These are phyloP conservation scores for Lonicera japonica DNA, from an alignment of 129 eudicot species.

Conservation along the genomic window DNA sequence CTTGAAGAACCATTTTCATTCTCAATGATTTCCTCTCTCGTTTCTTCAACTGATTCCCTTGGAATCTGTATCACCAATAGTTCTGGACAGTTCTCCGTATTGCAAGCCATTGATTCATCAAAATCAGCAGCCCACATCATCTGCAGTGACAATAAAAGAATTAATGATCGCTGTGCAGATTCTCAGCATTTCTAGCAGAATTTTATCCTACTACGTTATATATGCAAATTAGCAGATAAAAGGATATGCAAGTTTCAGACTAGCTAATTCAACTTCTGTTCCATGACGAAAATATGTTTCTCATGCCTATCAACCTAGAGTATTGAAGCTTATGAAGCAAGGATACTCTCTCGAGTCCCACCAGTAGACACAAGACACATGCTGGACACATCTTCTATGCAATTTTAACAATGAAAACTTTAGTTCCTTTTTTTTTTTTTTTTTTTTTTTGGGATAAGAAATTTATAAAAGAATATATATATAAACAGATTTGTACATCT, in stretches of 20 bases:
- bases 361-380: no score
- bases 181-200: background rate
- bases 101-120: constrained; percentile 63
- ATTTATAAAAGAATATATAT: no score
- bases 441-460: no score
- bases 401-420: no score
- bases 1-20: constrained; percentile 32
- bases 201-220: background rate
- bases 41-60: constrained; percentile 34
- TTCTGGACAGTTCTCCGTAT: constrained; percentile 75
- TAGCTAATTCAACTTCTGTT: no score
- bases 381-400: no score
- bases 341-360: no score
- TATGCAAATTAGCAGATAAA: background rate
- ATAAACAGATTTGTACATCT: no score
- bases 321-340: no score
- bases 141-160: constrained; percentile 23
- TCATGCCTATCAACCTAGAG: no score
- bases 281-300: no score
- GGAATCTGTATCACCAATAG: constrained; percentile 59
- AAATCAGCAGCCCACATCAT: constrained; percentile 99
- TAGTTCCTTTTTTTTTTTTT: no score
- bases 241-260: background rate
- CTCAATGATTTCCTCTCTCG: constrained; percentile 42
- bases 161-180: background rate